phyloP scores from a whole-genome alignment of 2,329 filamentous ascomycete genomes.

The Colletotrichum caudatum region DNA sequence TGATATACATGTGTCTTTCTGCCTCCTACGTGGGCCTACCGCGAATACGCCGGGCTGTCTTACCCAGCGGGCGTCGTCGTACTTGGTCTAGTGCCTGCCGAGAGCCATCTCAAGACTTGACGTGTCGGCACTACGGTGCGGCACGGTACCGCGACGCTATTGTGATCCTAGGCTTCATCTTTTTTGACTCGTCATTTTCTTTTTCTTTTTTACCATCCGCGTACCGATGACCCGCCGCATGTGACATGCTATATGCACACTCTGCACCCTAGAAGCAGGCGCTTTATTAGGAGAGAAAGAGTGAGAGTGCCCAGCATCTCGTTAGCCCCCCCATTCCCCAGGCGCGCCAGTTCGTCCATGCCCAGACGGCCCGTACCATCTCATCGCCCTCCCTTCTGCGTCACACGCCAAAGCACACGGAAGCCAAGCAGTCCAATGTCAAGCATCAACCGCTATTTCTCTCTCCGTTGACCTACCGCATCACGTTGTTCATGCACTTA shows the following conservation, averaged over 20 bases:
- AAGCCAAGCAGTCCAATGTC: conserved; percentile 17
- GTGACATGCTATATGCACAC: background rate
- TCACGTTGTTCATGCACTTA: conserved; percentile 13
- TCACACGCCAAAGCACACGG: conserved; percentile 18
- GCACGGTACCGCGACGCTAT: background rate
- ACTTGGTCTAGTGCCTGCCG: background rate
- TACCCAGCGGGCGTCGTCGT: background rate
- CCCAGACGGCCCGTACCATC: background rate
- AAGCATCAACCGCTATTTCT: conserved; percentile 20
- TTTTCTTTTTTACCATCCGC: background rate
- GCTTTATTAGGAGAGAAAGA: background rate
- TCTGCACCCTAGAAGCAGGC: background rate
- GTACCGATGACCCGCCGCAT: background rate
- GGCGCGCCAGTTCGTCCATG: conserved; percentile 21
- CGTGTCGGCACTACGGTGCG: background rate
- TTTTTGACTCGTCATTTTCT: background rate
- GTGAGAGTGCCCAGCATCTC: background rate
- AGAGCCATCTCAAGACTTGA: conserved; percentile 2
- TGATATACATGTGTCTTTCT: background rate
- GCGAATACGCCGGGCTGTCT: background rate
- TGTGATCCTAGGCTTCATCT: background rate
- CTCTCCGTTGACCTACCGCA: background rate
- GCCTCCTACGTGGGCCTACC: background rate
- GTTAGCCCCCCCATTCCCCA: background rate
- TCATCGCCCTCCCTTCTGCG: background rate